Evolutionary conservation across 75 land plant genomes (phyloP).

Genomic region (Pinus tabuliformis): DNA sequence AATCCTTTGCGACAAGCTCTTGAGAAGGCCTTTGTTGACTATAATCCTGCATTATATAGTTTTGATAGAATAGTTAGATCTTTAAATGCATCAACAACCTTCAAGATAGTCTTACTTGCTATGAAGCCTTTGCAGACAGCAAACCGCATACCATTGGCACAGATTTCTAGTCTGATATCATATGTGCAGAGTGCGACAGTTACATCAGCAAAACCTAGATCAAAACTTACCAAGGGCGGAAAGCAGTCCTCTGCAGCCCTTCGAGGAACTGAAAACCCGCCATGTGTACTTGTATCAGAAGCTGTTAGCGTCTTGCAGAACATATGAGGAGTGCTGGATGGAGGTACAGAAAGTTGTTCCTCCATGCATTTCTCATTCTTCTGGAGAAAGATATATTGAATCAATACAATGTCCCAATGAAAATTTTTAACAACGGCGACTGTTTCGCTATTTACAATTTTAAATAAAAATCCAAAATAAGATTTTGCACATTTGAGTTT

Average conservation of each 20-base stretch:
- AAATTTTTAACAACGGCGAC: not conserved
- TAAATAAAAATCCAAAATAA: not conserved
- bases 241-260: conserved; percentile 95
- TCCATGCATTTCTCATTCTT: conserved; percentile 5
- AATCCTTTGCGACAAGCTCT: conserved; percentile 81
- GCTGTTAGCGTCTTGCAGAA: conserved; percentile 88
- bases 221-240: conserved; percentile 65
- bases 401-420: not conserved
- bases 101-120: not conserved
- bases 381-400: conserved; percentile 1
- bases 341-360: not conserved
- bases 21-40: conserved; percentile 80
- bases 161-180: not conserved
- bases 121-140: not conserved
- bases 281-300: conserved; percentile 93
- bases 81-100: not conserved
- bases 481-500: not conserved
- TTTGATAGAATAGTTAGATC: not conserved
- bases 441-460: not conserved
- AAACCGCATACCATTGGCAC: not conserved
- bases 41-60: conserved; percentile 54
- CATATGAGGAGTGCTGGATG: conserved; percentile 53
- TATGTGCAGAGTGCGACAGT: no score
- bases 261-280: conserved; percentile 90
- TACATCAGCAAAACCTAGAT: not conserved